Evolutionary conservation across 2,329 filamentous ascomycete species (phyloP), one percentile per base, ranked within the genome.

Genomic region (Chaetomiaceae sp.): DNA sequence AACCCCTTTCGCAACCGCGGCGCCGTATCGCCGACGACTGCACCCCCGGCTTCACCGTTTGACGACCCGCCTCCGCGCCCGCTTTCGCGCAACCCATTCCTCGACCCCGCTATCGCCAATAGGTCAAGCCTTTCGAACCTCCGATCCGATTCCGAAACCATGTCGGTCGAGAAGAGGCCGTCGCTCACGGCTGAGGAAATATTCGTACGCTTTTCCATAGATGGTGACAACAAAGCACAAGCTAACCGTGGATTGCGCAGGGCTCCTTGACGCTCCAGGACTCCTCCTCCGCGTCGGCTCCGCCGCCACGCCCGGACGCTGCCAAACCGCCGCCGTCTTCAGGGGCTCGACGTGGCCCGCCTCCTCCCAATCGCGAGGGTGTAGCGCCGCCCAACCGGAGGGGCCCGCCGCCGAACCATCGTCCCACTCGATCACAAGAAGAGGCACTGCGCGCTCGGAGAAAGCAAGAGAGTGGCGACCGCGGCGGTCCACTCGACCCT

Each of bases 1-100:
- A 91, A 91, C 68, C 88, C 88, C 58, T 91, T 83, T 65, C 85
- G 87, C 74, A 89, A 89, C 70, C 83, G 85, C 65, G 82, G 85
- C 65, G 82, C 84, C 59, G 75, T 77, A 34, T 88, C 86, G 59
- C 85, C 72, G 49, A 69, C 64, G 59, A 63, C 70, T 72, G 68
- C 54, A 12, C 61, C 59, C 48, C 65, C 65, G n/a, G 71, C 70
- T 58, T 85, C 80, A 59, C 83, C 79, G 57, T 83, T 83, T 66
- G 81, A 82, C 70, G 80, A 83, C 69, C 76, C 73, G 59, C 72
- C 75, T 62, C 72, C 75, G 63, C 79, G 84, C 65, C 85, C 84
- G 52, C 71, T 83, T 54, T 89, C 87, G 63, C 81, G 82, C 68
- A 91, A 91, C 63, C 88, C 88, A 33, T 91, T 91, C 67, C 78